Percentiles rank a stretch among this genome's conserved stretches.
Evolutionary conservation across 495 filamentous ascomycete species (phyloP).

Genomic region (Terfezia boudieri): DNA sequence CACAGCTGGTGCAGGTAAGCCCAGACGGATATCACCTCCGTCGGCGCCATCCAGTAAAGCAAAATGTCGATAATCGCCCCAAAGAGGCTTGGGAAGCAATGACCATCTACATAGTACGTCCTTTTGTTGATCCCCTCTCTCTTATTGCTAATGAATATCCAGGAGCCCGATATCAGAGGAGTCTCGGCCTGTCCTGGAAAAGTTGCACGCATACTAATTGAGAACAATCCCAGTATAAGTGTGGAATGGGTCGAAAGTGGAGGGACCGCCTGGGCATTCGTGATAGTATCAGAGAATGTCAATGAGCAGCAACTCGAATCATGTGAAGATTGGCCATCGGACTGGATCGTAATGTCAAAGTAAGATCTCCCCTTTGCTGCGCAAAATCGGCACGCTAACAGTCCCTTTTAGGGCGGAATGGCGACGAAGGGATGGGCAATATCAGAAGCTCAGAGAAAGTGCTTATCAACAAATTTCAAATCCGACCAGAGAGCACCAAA

Average conservation of each 20-base stretch:
- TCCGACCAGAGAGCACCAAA: background rate
- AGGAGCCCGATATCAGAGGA: conserved; percentile 13
- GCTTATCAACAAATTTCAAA: background rate
- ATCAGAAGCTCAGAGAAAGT: conserved; percentile 5
- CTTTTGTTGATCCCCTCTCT: no score
- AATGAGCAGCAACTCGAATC: conserved; percentile 9
- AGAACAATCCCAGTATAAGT: conserved; percentile 5
- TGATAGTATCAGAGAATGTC: conserved; percentile 19
- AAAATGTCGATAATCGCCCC: no score
- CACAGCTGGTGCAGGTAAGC: no score
- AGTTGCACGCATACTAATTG: conserved; percentile 9
- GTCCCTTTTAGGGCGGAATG: conserved; percentile 10
- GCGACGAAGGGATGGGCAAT: conserved; percentile 12
- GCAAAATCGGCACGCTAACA: background rate
- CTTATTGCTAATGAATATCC: no score
- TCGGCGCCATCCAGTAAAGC: no score
- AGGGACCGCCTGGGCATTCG: conserved; percentile 19
- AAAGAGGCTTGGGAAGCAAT: no score
- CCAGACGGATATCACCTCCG: no score
- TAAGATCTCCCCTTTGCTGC: conserved; percentile 4
- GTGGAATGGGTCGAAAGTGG: conserved; percentile 12
- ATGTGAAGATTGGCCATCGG: conserved; percentile 15
- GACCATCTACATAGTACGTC: no score
- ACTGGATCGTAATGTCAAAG: conserved; percentile 24
- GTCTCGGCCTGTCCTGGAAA: conserved; percentile 10